Percentiles rank a stretch among this genome's conserved stretches.
These are phyloP conservation scores for Adansonia gregorii DNA, from an alignment of 441 rosid genomes.

Conservation along the genomic window DNA sequence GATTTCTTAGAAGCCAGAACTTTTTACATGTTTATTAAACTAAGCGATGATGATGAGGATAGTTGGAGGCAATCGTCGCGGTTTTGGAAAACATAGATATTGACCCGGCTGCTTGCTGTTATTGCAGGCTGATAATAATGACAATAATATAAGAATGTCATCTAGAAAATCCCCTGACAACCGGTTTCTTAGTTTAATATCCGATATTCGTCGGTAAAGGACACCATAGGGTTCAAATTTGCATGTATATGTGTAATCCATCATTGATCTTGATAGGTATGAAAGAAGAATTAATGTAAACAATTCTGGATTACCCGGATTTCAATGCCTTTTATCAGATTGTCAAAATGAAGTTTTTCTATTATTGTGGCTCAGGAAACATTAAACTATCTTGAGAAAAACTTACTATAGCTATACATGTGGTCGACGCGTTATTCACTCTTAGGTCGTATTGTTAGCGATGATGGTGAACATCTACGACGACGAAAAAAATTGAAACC, in stretches of 20 bases:
- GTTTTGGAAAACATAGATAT: conserved; percentile 6
- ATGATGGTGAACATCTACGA: too few relatives aligned
- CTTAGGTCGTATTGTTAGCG: too few relatives aligned
- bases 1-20: conserved; percentile 1
- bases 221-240: conserved; percentile 41
- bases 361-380: conserved; percentile 24
- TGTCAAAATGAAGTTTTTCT: conserved; percentile 17
- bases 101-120: conserved; percentile 1
- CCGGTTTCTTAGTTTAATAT: conserved; percentile 7
- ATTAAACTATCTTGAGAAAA: conserved; percentile 9
- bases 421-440: too few relatives aligned
- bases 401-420: too few relatives aligned
- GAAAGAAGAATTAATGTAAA: background rate
- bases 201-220: conserved; percentile 21
- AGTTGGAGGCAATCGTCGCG: conserved; percentile 14
- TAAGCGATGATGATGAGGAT: background rate
- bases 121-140: background rate
- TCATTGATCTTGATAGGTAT: conserved; percentile 12
- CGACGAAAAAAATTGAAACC: too few relatives aligned
- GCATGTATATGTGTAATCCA: conserved; percentile 8
- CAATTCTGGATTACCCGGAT: background rate
- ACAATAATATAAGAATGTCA: background rate
- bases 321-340: background rate
- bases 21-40: background rate
- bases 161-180: conserved; percentile 13